Conservation (phyloP, 768 basidiomycete species). For the Kwoniella sp. region DNA sequence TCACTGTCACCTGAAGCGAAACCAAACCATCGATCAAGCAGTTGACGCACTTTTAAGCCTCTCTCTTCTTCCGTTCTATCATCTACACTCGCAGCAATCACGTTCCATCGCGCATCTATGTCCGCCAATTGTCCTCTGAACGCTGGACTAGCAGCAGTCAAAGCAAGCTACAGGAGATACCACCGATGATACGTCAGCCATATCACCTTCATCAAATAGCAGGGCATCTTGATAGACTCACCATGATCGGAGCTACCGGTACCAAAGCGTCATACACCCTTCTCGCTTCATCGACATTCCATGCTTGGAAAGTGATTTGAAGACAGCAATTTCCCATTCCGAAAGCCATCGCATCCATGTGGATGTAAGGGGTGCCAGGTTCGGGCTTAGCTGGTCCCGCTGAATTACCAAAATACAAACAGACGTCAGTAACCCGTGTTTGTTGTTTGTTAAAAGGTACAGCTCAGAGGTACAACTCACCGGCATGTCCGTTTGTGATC, state of each 20-base stretch:
- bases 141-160: constrained; percentile 90
- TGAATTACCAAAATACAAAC: neutral
- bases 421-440: no score
- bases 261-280: constrained; percentile 94
- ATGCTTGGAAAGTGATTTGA: constrained; percentile 96
- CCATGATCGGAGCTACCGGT: constrained; percentile 93
- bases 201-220: no score
- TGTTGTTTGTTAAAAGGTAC: no score
- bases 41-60: constrained; percentile 67
- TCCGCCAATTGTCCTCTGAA: constrained; percentile 95
- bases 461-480: constrained; percentile 58
- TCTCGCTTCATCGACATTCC: constrained; percentile 87
- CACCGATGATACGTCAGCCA: no score
- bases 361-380: constrained; percentile 66
- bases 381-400: constrained; percentile 27
- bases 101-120: constrained; percentile 98
- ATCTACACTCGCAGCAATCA: constrained; percentile 97
- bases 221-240: no score
- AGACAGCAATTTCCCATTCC: constrained; percentile 99
- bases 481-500: constrained; percentile 75
- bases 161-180: constrained; percentile 74
- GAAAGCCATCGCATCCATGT: constrained; percentile 99
- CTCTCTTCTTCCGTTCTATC: constrained; percentile 95
- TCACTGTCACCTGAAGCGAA: no score
- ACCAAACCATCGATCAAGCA: neutral